Percentiles rank a stretch among this genome's conserved stretches.
These are phyloP conservation scores for Adansonia digitata DNA, from an alignment of 345 rosid genomes.

Conservation along the genomic window DNA sequence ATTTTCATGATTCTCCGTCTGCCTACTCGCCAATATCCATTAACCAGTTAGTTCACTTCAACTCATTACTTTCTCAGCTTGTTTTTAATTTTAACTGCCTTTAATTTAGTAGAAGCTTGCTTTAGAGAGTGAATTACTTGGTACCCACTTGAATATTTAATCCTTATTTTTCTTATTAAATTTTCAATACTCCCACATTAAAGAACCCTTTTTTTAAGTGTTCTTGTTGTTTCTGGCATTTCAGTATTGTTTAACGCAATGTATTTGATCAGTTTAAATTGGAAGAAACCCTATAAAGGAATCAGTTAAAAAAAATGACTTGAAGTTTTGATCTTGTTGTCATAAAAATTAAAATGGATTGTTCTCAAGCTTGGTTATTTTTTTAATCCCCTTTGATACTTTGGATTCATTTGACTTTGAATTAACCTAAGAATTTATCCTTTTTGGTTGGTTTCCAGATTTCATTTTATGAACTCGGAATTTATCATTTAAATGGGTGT, in stretches of 20 bases:
- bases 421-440: neutral
- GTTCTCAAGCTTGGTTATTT: neutral
- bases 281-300: neutral
- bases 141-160: neutral
- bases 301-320: neutral
- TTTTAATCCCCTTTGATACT: neutral
- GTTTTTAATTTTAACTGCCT: neutral
- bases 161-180: neutral
- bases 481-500: neutral
- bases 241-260: neutral
- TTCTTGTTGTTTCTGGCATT: neutral
- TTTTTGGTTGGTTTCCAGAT: neutral
- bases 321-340: neutral
- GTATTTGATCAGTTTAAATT: neutral
- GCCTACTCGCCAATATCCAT: neutral
- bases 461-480: neutral
- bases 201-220: neutral
- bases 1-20: neutral
- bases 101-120: neutral
- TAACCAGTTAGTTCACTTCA: neutral
- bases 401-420: neutral
- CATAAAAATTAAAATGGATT: neutral
- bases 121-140: neutral
- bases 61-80: neutral
- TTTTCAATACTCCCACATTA: neutral